Evolutionary conservation across 371 early-diverging fungal species (phyloP), one percentile per base, ranked within the genome.

Genomic region (Mortierella sp.): DNA sequence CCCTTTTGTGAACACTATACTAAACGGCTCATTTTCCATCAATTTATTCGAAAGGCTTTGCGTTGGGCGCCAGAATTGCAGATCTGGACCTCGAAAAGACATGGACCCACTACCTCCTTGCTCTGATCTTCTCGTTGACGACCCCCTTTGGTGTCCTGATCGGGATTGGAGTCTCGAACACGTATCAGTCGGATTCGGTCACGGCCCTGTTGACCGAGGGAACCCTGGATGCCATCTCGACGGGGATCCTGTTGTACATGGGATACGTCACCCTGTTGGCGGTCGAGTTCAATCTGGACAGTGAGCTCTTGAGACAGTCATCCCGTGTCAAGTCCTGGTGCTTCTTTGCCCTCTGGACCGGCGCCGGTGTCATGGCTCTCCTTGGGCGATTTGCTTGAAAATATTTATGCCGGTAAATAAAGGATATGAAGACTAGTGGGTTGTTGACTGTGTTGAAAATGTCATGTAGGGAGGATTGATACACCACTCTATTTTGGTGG

Each of bases 201-300:
- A 74, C 89, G 0, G 77, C 91, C 5, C 76, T 96, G 13, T 76
- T 96, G 22, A 71, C 90, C 22, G 92, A 92, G 72, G 97, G 96
- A 31, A 88, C 95, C 39, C 86, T 96, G 39, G 95, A 95, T 76
- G 88, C 95, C 16, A 77, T 95, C 6, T 90, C 93, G 24, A 93
- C 94, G n/a, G 96, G 96, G 45, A 94, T 97, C 44, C 85, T 97
- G 14, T 74, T 96, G 8, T 96, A 96, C 87, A 90, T 90, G 69
- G 92, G 92, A 7, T 90, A 93, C 37, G 93, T 93, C 41, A 92
- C 93, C 29, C 87, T 96, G 37, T 85, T 96, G 64, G 91, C 91
- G 19, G 89, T 89, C 55, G 93, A 95, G 79, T 91, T 94, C 64
- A 89, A 90, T 40, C 85, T 88, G 55, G 88, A 89, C 45, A 79